A percentile compares a stretch with the other conserved stretches of the same genome.
Conservation (phyloP, 208 protist species). For the Trypanosoma melophagium region DNA sequence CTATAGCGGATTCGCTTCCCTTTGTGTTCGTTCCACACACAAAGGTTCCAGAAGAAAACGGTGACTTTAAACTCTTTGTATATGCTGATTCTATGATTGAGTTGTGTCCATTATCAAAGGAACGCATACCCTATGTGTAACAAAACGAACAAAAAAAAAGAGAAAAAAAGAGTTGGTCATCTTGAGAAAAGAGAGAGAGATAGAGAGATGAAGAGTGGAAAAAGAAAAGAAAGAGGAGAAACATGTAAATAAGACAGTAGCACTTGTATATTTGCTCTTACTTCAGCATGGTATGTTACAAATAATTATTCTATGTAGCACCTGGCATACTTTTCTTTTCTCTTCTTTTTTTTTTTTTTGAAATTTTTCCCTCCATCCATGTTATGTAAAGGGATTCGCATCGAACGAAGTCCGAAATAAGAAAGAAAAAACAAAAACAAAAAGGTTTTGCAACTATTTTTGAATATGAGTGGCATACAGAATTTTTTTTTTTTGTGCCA, state of each 20-base stretch:
- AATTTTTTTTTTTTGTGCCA: conserved; percentile 6
- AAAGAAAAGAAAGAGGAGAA: background rate
- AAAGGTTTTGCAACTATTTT: conserved; percentile 3
- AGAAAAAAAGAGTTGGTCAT: background rate
- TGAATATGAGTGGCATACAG: background rate
- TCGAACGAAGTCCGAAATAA: too few species aligned
- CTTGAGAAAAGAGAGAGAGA: background rate
- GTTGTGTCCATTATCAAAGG: conserved; percentile 51
- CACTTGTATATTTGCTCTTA: too few species aligned
- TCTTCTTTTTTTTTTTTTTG: conserved; percentile 2
- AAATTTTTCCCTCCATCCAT: background rate
- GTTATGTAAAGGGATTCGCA: too few species aligned
- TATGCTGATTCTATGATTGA: conserved; percentile 78
- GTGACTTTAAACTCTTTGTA: conserved; percentile 84
- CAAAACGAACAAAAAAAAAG: background rate
- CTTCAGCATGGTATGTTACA: too few species aligned
- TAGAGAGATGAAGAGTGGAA: background rate
- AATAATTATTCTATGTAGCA: background rate
- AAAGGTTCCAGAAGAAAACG: conserved; percentile 62
- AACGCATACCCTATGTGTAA: conserved; percentile 61
- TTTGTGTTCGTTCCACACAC: conserved; percentile 86
- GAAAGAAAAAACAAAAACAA: too few species aligned
- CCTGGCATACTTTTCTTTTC: background rate
- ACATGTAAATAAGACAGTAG: too few species aligned
- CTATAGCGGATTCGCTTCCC: conserved; percentile 38